Conservation (phyloP, 164 flowering plant genomes). For the Piper longum region DNA sequence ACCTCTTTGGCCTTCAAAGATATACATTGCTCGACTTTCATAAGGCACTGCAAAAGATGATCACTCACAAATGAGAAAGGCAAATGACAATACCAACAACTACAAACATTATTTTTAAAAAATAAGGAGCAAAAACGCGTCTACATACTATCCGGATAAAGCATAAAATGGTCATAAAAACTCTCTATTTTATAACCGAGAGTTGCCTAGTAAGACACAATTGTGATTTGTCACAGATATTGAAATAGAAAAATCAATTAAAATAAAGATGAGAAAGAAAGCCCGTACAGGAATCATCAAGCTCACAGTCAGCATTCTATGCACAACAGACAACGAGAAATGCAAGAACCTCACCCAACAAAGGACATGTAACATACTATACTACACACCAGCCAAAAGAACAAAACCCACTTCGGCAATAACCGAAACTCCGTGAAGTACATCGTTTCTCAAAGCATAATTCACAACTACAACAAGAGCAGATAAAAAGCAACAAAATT, state of each 20-base stretch:
- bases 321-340: no score
- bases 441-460: not conserved
- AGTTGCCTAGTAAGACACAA: no score
- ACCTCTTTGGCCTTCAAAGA: not conserved
- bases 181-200: no score
- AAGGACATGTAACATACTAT: not conserved
- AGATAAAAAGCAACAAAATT: not conserved
- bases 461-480: no score
- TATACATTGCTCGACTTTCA: not conserved
- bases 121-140: no score
- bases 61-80: not conserved
- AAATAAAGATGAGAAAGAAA: not conserved
- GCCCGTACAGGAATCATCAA: not conserved
- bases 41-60: not conserved
- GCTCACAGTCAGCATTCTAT: not conserved
- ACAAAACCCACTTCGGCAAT: not conserved
- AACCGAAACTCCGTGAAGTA: no score
- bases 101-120: no score
- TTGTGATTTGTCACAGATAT: no score
- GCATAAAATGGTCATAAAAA: no score
- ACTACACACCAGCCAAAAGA: no score
- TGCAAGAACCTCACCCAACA: not conserved
- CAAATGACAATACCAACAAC: no score
- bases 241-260: not conserved
- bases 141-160: no score